Base-by-base conservation (phyloP, 345 rosid genomes). In the Salix purpurea region DNA sequence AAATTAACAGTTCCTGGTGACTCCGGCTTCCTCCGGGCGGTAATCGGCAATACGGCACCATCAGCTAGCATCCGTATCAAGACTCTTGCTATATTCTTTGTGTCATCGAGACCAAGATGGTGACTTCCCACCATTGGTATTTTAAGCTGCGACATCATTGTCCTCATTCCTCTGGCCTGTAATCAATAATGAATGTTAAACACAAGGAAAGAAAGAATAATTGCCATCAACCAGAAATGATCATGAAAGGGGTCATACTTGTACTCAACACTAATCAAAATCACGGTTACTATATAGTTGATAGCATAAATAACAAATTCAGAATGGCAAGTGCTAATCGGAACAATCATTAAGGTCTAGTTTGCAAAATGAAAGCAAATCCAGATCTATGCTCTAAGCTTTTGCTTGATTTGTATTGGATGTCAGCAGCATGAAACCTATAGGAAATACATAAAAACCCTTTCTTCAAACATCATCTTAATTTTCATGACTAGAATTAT, bases 151-250 rank as follows among this genome's bases (percentile, higher is more conserved):
- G 76, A 88, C 96, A 95, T 88, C 97, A 95, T 95, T n/a, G 92
- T 69, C 86, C 87, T 87, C 99, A 95, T 95, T 78, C 99, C 99
- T 79, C 87, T 83, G 11, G 97, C 99, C 97, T 95, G 83, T 79
- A 65, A 82, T 79, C 58, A 76, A 73, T 61, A 70, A 46, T 37
- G 23, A 10, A 67, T 48, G 24, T 34, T 76, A 70, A 69, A 76
- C n/a, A 64, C 16, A 79, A 12, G 13, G 54, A 60, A 34, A 65
- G 70, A 19, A 21, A 50, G 4, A 61, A 50, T 71, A 37, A 28
- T 21, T 65, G 42, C 15, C 58, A 67, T 42, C 68, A 26, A 37
- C 10, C 0, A 58, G 3, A 13, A 19, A 26, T 40, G 6, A 61
- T 18, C 44, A 34, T 39, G 52, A 10, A 26, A 37, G 28, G 46